Conservation (phyloP, 2,329 filamentous ascomycete species). For the Diaporthe batatas region DNA sequence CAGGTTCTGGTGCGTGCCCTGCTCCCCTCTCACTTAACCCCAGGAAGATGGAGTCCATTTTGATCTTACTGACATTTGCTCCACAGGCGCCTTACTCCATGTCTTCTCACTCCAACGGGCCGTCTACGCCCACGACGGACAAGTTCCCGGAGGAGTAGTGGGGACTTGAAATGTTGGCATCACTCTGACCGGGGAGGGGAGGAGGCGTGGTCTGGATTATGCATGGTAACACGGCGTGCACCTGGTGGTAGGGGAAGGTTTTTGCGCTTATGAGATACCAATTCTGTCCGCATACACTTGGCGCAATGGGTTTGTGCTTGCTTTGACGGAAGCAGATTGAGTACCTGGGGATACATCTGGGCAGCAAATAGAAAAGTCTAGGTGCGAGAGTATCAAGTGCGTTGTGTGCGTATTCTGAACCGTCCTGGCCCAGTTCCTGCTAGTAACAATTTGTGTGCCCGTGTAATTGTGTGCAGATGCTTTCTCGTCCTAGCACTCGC, state of each 20-base stretch:
- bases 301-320: constrained; percentile 14
- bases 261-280: constrained; percentile 28
- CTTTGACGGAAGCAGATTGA: constrained; percentile 2
- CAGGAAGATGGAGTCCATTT: no score
- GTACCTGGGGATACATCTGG: neutral
- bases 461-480: neutral
- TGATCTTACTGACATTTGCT: neutral
- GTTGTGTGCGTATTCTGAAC: neutral
- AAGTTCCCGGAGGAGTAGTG: constrained; percentile 52
- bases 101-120: constrained; percentile 65
- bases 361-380: neutral
- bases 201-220: neutral
- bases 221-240: neutral
- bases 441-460: neutral
- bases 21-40: neutral
- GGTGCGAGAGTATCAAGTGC: neutral
- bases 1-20: constrained; percentile 82
- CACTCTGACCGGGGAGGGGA: neutral
- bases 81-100: constrained; percentile 38
- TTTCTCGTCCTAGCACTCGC: neutral
- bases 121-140: constrained; percentile 68
- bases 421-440: neutral
- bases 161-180: neutral
- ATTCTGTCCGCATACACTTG: constrained; percentile 11
- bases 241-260: constrained; percentile 29